Percentiles rank a stretch among this genome's conserved stretches.
phyloP scores from a whole-genome alignment of 345 rosid species.

The Microcos paniculata region DNA sequence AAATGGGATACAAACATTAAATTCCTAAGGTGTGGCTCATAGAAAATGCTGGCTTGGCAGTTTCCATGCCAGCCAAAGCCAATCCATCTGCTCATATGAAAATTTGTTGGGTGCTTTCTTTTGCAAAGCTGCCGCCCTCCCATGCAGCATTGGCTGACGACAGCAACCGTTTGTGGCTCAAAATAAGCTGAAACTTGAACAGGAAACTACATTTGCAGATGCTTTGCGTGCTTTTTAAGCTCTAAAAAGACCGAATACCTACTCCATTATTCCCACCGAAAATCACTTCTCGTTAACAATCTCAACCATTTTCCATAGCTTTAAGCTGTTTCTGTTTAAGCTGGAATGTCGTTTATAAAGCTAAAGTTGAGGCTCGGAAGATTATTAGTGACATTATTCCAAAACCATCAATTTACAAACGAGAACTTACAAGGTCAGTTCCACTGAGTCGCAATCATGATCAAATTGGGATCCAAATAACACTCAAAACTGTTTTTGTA shows the following conservation, averaged over 20 bases:
- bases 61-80: neutral
- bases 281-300: neutral
- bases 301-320: neutral
- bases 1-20: neutral
- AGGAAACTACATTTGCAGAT: too few species aligned
- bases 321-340: neutral
- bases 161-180: neutral
- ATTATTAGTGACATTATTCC: neutral
- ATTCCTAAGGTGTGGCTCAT: neutral
- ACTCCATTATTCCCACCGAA: too few species aligned
- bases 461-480: neutral
- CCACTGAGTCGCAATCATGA: neutral
- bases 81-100: neutral
- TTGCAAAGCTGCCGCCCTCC: too few species aligned
- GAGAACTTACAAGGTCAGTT: neutral
- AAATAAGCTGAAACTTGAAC: too few species aligned
- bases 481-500: neutral
- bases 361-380: neutral
- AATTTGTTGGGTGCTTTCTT: neutral
- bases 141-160: too few species aligned
- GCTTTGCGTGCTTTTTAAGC: too few species aligned
- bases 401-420: neutral
- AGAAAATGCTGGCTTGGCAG: neutral
- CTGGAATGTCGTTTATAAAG: neutral
- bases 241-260: too few species aligned